Evolutionary conservation across 306 rosid genomes (phyloP).

Genomic region (Prosopis cineraria): DNA sequence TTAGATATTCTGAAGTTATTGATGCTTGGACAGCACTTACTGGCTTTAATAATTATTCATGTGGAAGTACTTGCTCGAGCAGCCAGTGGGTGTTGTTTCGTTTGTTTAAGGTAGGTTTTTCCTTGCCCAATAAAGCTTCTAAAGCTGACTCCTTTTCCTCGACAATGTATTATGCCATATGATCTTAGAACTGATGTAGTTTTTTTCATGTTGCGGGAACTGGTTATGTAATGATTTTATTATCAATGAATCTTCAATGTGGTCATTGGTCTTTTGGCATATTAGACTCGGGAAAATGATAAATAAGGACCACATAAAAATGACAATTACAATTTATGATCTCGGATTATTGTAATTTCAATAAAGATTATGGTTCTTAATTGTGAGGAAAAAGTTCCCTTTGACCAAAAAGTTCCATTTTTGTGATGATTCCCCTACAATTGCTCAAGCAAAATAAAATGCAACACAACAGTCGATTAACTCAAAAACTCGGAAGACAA

Average conservation of each 20-base stretch:
- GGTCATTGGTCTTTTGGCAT: not conserved
- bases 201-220: not conserved
- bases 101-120: slow-evolving; percentile 33
- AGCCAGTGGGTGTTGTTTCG: slow-evolving; percentile 41
- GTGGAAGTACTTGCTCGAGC: slow-evolving; percentile 43
- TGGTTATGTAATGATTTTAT: not conserved
- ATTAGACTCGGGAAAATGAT: too few relatives aligned
- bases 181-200: slow-evolving; percentile 5
- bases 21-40: slow-evolving; percentile 40
- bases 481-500: too few relatives aligned
- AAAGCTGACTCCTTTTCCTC: not conserved
- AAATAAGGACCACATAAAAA: too few relatives aligned
- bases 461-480: too few relatives aligned
- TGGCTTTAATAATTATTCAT: slow-evolving; percentile 38
- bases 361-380: too few relatives aligned
- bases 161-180: slow-evolving; percentile 5
- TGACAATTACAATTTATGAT: too few relatives aligned
- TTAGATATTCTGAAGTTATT: slow-evolving; percentile 43
- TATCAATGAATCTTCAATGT: not conserved
- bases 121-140: slow-evolving; percentile 9
- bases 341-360: too few relatives aligned
- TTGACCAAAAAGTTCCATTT: too few relatives aligned
- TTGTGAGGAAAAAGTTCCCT: too few relatives aligned
- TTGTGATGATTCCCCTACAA: too few relatives aligned
- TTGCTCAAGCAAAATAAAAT: too few relatives aligned